Conservation (phyloP, 148 eudicot species). For the Euryodendron excelsum region DNA sequence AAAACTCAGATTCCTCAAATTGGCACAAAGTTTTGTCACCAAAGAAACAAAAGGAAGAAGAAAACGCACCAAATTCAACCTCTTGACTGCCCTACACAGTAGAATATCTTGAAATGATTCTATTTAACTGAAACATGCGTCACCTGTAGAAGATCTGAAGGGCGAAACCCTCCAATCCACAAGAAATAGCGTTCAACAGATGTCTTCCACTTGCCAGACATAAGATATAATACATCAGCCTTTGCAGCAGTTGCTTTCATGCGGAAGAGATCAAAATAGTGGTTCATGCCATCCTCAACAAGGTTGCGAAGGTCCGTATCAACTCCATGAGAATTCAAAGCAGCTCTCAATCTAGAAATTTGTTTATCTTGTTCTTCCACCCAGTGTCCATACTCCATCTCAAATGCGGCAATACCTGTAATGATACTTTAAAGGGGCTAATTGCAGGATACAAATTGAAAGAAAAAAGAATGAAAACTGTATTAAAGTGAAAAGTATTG, state of each 20-base stretch:
- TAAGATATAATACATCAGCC: conserved; percentile 74
- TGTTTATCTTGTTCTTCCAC: conserved; percentile 76
- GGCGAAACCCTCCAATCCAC: conserved; percentile 99
- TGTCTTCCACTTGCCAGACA: conserved; percentile 91
- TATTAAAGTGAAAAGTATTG: not conserved
- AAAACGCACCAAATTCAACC: conserved; percentile 8
- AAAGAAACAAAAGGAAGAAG: not conserved
- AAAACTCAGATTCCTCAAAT: not conserved
- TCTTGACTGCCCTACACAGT: not conserved
- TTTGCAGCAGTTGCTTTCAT: conserved; percentile 77
- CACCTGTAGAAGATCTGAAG: conserved; percentile 89
- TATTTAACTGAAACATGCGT: conserved; percentile 1
- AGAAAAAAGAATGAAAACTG: not conserved
- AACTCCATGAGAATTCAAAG: conserved; percentile 44
- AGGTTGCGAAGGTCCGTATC: conserved; percentile 59
- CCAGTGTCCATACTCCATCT: conserved; percentile 79
- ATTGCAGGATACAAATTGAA: conserved; percentile 1
- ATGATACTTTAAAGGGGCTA: not conserved
- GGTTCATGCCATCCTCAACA: conserved; percentile 66
- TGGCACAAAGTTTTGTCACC: not conserved
- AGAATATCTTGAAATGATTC: not conserved
- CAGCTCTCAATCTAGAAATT: conserved; percentile 48
- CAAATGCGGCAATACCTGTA: conserved; percentile 72
- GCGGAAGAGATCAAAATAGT: conserved; percentile 67
- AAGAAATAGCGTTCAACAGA: conserved; percentile 80